Base-by-base conservation (phyloP, 164 flowering plant genomes). In the Stephania japonica region DNA sequence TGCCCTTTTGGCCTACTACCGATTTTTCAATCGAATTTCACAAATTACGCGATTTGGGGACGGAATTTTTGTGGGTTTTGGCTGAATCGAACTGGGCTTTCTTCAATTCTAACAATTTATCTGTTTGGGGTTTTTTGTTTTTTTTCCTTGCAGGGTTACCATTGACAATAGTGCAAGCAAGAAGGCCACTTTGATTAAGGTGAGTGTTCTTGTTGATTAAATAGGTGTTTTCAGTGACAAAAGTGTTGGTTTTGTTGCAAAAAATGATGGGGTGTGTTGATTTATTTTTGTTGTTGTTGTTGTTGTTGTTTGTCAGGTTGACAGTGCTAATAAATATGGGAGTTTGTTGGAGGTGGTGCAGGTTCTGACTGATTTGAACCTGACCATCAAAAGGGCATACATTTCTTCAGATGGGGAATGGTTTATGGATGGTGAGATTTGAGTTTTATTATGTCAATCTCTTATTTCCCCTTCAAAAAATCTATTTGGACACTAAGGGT, bases 371-470 rank as follows among this genome's bases (percentile, higher is more conserved):
- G 93, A 91, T 77, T 75, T 88, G 66, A 86, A 91, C 72, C 90
- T 91, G 26, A 78, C 77, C 12, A 86, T 89, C 42, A 86, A 73
- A 26, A 89, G 87, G 69, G 96, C 93, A 13, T 89, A 91, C 77
- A 86, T 91, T 49, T 88, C 92, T 41, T 89, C 92, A 19, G 96
- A 91, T 82, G 91, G 91, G 1, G 90, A 83, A 62, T 91, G 93
- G 93, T 91, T 91, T 79, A 91, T 91, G 96, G 93, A 91, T 77
- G 96, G 96, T 89, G 80, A 23, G 80, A 4, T 68, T 75, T 14
- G 47, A 13, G 12, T 65, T 26, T 27, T 18, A 67, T 16, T 23
- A 25, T 10, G 12, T 2, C n/a, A 27, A 23, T 10, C 50, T 7
- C 65, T n/a, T n/a, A n/a, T n/a, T n/a, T n/a, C n/a, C n/a, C n/a